Conservation (phyloP, 2,329 filamentous ascomycete genomes). For the Hypoxylon sp. region DNA sequence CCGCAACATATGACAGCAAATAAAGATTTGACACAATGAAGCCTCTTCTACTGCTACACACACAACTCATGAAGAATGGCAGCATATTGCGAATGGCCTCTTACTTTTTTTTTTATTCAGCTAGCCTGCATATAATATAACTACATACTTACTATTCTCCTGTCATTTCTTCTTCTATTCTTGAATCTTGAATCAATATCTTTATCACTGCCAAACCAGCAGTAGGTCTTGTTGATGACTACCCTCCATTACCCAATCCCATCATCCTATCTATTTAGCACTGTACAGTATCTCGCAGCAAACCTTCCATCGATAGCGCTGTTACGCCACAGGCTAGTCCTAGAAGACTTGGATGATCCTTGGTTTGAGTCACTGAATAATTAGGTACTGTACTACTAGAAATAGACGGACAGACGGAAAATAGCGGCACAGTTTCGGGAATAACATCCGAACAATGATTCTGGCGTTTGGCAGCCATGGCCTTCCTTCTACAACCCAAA, state of each 20-base stretch:
- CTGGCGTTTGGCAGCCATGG: constrained; percentile 16
- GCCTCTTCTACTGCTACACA: constrained; percentile 7
- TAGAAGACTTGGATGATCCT: constrained; percentile 19
- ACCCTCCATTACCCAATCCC: neutral
- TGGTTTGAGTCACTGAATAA: constrained; percentile 3
- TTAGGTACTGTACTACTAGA: too few species aligned
- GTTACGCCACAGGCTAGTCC: constrained; percentile 9
- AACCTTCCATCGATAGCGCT: constrained; percentile 18
- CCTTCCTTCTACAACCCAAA: constrained; percentile 8
- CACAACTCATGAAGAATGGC: constrained; percentile 18
- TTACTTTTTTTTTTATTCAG: constrained; percentile 3
- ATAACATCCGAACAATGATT: constrained; percentile 7
- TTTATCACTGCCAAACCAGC: too few species aligned
- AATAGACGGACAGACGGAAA: constrained; percentile 10
- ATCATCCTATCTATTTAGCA: neutral
- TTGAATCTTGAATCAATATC: too few species aligned
- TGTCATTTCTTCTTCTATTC: too few species aligned
- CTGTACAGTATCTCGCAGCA: constrained; percentile 16
- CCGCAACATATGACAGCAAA: constrained; percentile 1
- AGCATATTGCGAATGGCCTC: constrained; percentile 4
- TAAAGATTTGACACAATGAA: constrained; percentile 11
- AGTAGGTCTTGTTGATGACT: too few species aligned
- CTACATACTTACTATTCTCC: neutral
- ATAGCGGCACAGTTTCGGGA: constrained; percentile 19
- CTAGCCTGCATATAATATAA: constrained; percentile 9